These are phyloP conservation scores for Alternaria sp. DNA, from an alignment of 2,329 filamentous ascomycete genomes.

Conservation along the genomic window DNA sequence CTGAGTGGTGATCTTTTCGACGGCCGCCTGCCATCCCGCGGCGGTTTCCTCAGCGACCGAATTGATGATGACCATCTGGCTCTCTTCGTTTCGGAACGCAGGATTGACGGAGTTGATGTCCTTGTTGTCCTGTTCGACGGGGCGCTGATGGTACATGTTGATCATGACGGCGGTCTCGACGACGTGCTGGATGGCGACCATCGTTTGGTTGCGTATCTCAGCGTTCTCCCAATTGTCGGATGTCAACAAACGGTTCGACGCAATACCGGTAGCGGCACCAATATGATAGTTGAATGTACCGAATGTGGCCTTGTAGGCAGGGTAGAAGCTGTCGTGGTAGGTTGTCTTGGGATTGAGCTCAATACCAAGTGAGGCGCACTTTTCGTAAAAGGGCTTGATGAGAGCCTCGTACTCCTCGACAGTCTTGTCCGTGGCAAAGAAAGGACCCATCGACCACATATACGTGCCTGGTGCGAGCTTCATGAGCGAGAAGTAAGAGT, in stretches of 20 bases:
- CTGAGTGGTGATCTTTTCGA: conserved; percentile 24
- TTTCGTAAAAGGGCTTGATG: conserved; percentile 32
- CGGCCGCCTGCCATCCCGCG: conserved; percentile 28
- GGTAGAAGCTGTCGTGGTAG: conserved; percentile 35
- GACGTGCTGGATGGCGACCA: conserved; percentile 29
- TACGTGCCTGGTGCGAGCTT: conserved; percentile 30
- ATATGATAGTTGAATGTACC: conserved; percentile 30
- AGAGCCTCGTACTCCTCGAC: conserved; percentile 30
- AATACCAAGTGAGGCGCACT: conserved; percentile 31
- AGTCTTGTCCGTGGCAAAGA: conserved; percentile 38
- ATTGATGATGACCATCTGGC: conserved; percentile 33
- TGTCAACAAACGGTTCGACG: conserved; percentile 46
- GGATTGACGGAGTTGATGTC: conserved; percentile 39
- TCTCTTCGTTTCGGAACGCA: conserved; percentile 37
- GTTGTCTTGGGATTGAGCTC: conserved; percentile 30
- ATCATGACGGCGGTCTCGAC: conserved; percentile 32
- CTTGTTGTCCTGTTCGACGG: conserved; percentile 23
- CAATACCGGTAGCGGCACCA: conserved; percentile 39
- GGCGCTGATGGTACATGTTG: conserved; percentile 36
- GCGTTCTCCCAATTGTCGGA: conserved; percentile 38
- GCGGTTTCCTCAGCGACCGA: conserved; percentile 25
- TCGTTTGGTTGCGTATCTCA: conserved; percentile 32
- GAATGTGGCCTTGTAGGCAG: conserved; percentile 41
- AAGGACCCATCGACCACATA: conserved; percentile 35
- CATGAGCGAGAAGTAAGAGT: conserved; percentile 36